These are phyloP conservation scores for Tetrahymena malaccensis DNA, from an alignment of 73 alveolate genomes.

Conservation along the genomic window DNA sequence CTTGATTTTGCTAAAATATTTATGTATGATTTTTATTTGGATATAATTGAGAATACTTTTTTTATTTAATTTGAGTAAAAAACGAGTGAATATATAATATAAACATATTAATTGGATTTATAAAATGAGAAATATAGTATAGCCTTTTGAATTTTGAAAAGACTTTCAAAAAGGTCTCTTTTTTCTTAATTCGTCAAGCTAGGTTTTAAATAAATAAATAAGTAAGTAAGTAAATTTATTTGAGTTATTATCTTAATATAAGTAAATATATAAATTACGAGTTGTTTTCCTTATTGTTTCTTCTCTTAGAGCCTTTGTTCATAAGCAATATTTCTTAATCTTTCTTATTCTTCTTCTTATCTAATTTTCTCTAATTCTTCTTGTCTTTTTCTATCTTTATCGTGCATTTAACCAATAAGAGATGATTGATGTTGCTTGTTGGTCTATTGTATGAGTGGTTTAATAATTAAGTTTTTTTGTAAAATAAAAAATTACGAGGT, in stretches of 20 bases:
- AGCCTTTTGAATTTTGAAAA: background rate
- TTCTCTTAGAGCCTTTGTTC: background rate
- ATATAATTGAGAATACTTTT: background rate
- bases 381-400: background rate
- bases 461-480: background rate
- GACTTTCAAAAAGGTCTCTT: background rate
- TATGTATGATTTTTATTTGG: too few species aligned
- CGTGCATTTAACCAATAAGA: background rate
- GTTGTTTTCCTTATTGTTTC: background rate
- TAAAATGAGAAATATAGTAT: background rate
- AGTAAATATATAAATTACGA: background rate
- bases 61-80: background rate
- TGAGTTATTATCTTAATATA: too few species aligned
- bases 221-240: too few species aligned
- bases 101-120: background rate
- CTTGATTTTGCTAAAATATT: too few species aligned
- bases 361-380: background rate
- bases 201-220: background rate
- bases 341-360: background rate
- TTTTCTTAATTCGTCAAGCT: background rate
- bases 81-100: background rate
- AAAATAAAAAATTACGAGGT: background rate
- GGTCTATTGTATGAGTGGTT: background rate
- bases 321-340: background rate
- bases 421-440: background rate